Percentiles rank a stretch among this genome's conserved stretches.
These are phyloP conservation scores for Irpex lacteus DNA, from an alignment of 1,284 basidiomycete genomes.

Conservation along the genomic window DNA sequence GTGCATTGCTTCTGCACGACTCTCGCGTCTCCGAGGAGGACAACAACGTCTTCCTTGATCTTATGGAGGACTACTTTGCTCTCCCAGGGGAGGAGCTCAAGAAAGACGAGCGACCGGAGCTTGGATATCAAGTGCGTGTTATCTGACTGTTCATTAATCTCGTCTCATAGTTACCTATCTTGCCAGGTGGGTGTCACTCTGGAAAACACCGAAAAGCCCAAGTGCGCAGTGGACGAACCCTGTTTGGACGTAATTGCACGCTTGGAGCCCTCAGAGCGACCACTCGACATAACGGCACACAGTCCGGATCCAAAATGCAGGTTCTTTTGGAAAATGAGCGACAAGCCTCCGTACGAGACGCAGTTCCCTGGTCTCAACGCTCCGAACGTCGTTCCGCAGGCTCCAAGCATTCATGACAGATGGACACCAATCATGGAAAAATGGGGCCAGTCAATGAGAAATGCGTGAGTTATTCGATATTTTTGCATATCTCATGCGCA, in stretches of 20 bases:
- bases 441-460: constrained; percentile 86
- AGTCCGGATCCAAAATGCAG: constrained; percentile 89
- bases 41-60: constrained; percentile 76
- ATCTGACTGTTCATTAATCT: background rate
- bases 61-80: constrained; percentile 86
- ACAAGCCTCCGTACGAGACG: constrained; percentile 74
- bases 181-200: constrained; percentile 74
- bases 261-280: constrained; percentile 74
- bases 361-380: constrained; percentile 74
- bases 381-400: constrained; percentile 75
- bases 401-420: constrained; percentile 45
- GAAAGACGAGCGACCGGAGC: constrained; percentile 78
- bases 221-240: constrained; percentile 76
- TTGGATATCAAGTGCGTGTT: constrained; percentile 54
- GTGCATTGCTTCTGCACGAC: constrained; percentile 81
- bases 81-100: constrained; percentile 61
- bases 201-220: constrained; percentile 91
- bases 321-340: constrained; percentile 89
- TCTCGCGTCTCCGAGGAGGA: constrained; percentile 80
- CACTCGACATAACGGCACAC: constrained; percentile 76
- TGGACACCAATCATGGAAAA: constrained; percentile 75
- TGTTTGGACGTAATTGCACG: constrained; percentile 70
- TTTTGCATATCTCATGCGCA: too few species aligned
- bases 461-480: constrained; percentile 53
- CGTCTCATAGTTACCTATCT: background rate